A percentile compares a stretch with the other conserved stretches of the same genome.
These are phyloP conservation scores for Penicillium mononematosum DNA, from an alignment of 495 filamentous ascomycete genomes.

Conservation along the genomic window DNA sequence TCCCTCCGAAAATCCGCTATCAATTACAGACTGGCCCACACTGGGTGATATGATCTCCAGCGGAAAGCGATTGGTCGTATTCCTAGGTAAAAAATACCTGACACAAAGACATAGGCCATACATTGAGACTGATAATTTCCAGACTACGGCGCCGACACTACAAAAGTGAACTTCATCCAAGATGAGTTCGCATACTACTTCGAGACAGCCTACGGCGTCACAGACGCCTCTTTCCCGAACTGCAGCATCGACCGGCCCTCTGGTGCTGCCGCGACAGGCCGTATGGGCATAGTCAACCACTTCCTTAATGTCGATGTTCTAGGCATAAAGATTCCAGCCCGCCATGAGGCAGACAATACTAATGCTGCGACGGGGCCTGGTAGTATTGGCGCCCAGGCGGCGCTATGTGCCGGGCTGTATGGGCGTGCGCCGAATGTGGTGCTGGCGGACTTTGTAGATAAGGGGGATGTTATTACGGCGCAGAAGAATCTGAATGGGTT, in stretches of 20 bases:
- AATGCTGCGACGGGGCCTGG: constrained; percentile 54
- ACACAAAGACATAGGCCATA: background rate
- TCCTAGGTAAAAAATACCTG: constrained; percentile 43
- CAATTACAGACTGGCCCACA: constrained; percentile 59
- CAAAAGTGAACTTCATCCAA: constrained; percentile 59
- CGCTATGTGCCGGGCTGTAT: constrained; percentile 54
- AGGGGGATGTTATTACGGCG: constrained; percentile 56
- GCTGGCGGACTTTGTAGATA: constrained; percentile 67
- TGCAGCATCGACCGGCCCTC: constrained; percentile 65
- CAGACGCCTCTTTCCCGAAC: constrained; percentile 44
- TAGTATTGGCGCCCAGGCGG: constrained; percentile 58
- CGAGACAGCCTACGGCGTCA: constrained; percentile 66
- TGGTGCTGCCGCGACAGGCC: constrained; percentile 42
- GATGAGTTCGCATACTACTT: constrained; percentile 70
- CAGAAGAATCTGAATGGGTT: constrained; percentile 61
- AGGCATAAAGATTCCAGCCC: constrained; percentile 57
- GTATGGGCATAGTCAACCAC: constrained; percentile 57
- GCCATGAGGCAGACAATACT: constrained; percentile 50
- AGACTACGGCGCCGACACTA: constrained; percentile 51
- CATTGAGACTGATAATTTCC: background rate
- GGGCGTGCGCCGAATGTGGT: constrained; percentile 56
- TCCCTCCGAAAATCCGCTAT: constrained; percentile 35
- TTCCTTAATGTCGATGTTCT: constrained; percentile 44
- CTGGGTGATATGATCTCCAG: constrained; percentile 58
- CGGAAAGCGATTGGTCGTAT: constrained; percentile 61